A percentile compares a stretch with the other conserved stretches of the same genome.
phyloP scores from a whole-genome alignment of 2,329 filamentous ascomycete genomes.

The Penicillium sp. region DNA sequence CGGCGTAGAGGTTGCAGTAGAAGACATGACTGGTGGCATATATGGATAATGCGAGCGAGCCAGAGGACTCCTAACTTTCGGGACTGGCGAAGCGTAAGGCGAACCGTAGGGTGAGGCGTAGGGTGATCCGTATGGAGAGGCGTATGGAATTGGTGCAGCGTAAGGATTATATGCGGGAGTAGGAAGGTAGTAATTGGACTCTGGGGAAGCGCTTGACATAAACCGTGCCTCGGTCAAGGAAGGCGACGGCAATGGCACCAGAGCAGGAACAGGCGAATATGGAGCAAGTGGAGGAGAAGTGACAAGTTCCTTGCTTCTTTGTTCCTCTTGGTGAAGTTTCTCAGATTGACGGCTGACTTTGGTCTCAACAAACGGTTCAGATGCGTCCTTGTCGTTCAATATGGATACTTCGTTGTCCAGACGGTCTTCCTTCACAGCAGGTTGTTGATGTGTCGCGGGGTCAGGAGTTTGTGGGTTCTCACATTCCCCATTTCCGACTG shows the following conservation, averaged over 20 bases:
- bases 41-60: conserved; percentile 35
- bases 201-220: conserved; percentile 25
- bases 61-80: conserved; percentile 38
- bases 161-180: conserved; percentile 18
- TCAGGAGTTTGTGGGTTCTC: conserved; percentile 5
- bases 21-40: conserved; percentile 37
- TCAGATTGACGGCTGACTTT: not conserved
- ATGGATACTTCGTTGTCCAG: conserved; percentile 10
- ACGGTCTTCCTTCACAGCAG: conserved; percentile 19
- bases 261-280: conserved; percentile 23
- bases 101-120: conserved; percentile 12
- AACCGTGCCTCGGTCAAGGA: conserved; percentile 31
- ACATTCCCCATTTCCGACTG: conserved; percentile 10
- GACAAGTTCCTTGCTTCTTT: conserved; percentile 18
- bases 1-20: conserved; percentile 30
- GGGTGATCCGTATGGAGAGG: conserved; percentile 8
- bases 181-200: conserved; percentile 24
- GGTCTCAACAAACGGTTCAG: conserved; percentile 9
- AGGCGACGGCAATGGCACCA: conserved; percentile 32
- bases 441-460: conserved; percentile 14
- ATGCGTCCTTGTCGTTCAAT: conserved; percentile 12
- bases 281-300: conserved; percentile 25
- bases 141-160: conserved; percentile 11
- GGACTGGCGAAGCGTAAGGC: conserved; percentile 26
- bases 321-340: not conserved